Evolutionary conservation across 1,139 yeast species (phyloP).

Genomic region (Candida freyschussii): DNA sequence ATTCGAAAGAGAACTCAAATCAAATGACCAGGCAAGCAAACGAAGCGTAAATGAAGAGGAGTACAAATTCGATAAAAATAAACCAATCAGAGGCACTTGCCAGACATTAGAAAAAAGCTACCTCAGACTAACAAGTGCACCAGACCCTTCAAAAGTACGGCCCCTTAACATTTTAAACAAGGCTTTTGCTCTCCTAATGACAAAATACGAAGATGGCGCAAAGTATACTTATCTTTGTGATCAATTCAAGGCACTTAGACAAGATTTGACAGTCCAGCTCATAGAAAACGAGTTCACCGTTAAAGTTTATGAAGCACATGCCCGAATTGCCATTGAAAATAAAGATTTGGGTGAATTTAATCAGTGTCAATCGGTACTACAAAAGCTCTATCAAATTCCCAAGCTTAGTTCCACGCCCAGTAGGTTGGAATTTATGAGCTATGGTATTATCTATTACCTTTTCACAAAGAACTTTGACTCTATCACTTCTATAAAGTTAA

Average conservation of each 20-base stretch:
- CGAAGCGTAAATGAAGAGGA: slow-evolving; percentile 5
- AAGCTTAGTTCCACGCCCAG: slow-evolving; percentile 34
- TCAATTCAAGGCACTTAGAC: slow-evolving; percentile 87
- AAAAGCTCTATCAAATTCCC: slow-evolving; percentile 48
- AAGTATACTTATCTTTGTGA: slow-evolving; percentile 76
- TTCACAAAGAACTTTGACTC: slow-evolving; percentile 61
- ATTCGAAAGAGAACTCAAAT: slow-evolving; percentile 39
- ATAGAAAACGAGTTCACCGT: slow-evolving; percentile 76
- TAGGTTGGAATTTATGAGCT: slow-evolving; percentile 63
- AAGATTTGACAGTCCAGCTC: slow-evolving; percentile 90
- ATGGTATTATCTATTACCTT: slow-evolving; percentile 70
- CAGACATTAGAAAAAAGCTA: slow-evolving; percentile 69
- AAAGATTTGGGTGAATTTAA: slow-evolving; percentile 90
- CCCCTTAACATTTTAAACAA: slow-evolving; percentile 59
- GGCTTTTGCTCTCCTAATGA: slow-evolving; percentile 51
- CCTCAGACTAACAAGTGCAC: slow-evolving; percentile 83
- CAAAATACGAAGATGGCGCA: slow-evolving; percentile 49
- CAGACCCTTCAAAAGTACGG: slow-evolving; percentile 79
- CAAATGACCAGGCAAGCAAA: slow-evolving; percentile 11
- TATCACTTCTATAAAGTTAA: slow-evolving; percentile 30
- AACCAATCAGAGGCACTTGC: slow-evolving; percentile 59
- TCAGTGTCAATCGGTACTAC: slow-evolving; percentile 86
- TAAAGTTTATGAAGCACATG: slow-evolving; percentile 79
- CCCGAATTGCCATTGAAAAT: slow-evolving; percentile 77
- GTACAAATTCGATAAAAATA: slow-evolving; percentile 25